A percentile compares a stretch with the other conserved stretches of the same genome.
Conservation (phyloP, 2,329 filamentous ascomycete species). For the Zymoseptoria ardabiliae region DNA sequence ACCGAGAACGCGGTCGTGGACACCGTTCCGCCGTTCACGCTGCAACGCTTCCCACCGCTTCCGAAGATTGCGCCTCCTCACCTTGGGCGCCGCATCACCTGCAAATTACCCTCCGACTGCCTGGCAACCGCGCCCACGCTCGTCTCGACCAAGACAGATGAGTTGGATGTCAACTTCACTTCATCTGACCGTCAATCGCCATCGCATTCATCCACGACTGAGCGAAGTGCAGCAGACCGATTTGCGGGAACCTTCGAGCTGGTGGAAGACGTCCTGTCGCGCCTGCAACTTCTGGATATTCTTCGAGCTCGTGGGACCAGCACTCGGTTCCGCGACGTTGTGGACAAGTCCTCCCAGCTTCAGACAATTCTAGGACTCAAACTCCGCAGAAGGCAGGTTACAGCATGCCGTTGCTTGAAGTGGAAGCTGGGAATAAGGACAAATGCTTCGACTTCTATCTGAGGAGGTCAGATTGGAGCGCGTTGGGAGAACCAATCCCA, state of each 20-base stretch:
- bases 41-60: too few species aligned
- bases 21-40: too few species aligned
- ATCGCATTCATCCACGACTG: too few species aligned
- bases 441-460: background rate
- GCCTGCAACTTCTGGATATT: background rate
- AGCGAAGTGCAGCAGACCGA: background rate
- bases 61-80: too few species aligned
- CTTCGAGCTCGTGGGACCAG: slow-evolving; percentile 1
- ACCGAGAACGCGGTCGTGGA: too few species aligned
- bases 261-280: slow-evolving; percentile 1
- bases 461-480: background rate
- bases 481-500: too few species aligned
- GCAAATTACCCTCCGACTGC: too few species aligned
- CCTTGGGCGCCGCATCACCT: too few species aligned
- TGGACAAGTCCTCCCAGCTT: background rate
- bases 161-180: too few species aligned
- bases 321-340: slow-evolving; percentile 1
- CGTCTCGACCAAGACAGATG: too few species aligned
- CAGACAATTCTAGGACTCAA: background rate
- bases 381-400: background rate
- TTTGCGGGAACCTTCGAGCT: slow-evolving; percentile 1
- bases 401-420: background rate
- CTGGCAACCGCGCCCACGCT: too few species aligned
- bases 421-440: background rate
- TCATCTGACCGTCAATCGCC: too few species aligned